Conservation (phyloP, 441 rosid genomes). For the Jatropha multifida region DNA sequence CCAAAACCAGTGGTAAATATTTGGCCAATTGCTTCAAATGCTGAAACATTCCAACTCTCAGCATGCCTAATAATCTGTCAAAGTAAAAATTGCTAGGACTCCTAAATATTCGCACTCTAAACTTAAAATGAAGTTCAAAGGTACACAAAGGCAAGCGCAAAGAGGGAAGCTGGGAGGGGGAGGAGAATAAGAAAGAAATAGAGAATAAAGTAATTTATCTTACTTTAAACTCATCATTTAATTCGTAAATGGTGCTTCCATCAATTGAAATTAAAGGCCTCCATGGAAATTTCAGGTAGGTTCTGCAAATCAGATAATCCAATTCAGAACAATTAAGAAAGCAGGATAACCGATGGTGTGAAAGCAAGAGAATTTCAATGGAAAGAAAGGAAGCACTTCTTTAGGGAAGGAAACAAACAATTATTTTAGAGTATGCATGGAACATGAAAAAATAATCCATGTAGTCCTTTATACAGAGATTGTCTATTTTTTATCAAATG, state of each 20-base stretch:
- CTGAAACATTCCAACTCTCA: constrained; percentile 83
- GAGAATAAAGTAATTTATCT: constrained; percentile 15
- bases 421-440: background rate
- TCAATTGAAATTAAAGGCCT: constrained; percentile 65
- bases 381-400: background rate
- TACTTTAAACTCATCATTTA: constrained; percentile 51
- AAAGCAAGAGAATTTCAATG: background rate
- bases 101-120: background rate
- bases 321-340: constrained; percentile 2
- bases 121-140: background rate
- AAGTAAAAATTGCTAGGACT: background rate
- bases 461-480: background rate
- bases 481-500: background rate
- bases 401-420: background rate
- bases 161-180: background rate
- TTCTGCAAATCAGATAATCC: constrained; percentile 46
- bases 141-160: background rate
- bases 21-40: constrained; percentile 73
- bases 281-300: constrained; percentile 83
- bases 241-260: constrained; percentile 72
- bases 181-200: background rate
- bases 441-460: background rate
- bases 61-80: constrained; percentile 67
- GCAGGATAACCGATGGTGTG: background rate
- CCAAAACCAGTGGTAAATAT: constrained; percentile 52